These are phyloP conservation scores for Melanogaster broomeanus DNA, from an alignment of 768 basidiomycete species.

Conservation along the genomic window DNA sequence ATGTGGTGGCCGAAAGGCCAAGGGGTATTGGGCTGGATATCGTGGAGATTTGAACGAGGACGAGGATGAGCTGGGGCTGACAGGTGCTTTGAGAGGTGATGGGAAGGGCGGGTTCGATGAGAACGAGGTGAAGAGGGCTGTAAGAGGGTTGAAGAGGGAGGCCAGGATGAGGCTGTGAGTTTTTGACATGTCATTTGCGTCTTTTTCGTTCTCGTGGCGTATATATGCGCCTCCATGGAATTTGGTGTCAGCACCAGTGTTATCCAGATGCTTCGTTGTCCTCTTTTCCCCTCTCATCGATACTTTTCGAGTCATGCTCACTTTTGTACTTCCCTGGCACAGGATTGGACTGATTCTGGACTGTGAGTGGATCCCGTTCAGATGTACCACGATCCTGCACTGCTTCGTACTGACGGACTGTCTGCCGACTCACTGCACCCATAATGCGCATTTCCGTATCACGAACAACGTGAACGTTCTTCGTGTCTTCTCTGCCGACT, in stretches of 20 bases:
- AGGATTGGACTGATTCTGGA: slow-evolving; percentile 33
- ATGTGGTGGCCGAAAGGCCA: slow-evolving; percentile 63
- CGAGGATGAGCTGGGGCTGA: slow-evolving; percentile 44
- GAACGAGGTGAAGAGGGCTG: slow-evolving; percentile 62
- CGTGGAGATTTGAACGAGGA: slow-evolving; percentile 48
- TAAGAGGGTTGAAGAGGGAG: slow-evolving; percentile 62
- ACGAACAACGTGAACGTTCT: not conserved
- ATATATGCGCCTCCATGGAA: not conserved
- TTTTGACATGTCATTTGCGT: not conserved
- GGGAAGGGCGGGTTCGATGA: slow-evolving; percentile 65
- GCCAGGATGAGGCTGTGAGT: slow-evolving; percentile 76
- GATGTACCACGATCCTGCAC: not conserved
- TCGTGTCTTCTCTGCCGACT: not conserved
- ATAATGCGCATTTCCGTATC: not conserved
- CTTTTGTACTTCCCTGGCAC: not conserved
- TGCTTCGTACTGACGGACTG: slow-evolving; percentile 5
- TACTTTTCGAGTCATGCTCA: slow-evolving; percentile 5
- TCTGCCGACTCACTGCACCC: not conserved
- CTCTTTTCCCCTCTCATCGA: not conserved
- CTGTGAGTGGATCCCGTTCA: slow-evolving; percentile 16
- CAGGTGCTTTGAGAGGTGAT: slow-evolving; percentile 47
- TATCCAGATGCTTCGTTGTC: not conserved
- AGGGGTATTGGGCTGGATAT: slow-evolving; percentile 76
- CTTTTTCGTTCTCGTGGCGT: not conserved
- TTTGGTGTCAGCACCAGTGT: not conserved